These are phyloP conservation scores for Colletotrichum aenigma DNA, from an alignment of 2,329 filamentous ascomycete genomes.

Conservation along the genomic window DNA sequence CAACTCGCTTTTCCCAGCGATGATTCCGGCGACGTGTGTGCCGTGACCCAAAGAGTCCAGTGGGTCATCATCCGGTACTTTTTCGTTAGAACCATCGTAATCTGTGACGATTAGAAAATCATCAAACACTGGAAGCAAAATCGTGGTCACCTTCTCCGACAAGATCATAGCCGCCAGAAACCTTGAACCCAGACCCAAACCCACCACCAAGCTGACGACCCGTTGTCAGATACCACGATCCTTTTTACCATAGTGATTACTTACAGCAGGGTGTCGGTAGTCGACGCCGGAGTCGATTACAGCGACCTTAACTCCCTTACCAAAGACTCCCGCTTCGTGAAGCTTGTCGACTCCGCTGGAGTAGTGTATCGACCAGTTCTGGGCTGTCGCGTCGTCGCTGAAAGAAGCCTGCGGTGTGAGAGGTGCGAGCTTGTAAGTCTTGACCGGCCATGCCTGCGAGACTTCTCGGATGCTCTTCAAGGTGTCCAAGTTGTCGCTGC, in stretches of 20 bases:
- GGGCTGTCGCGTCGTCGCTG: slow-evolving; percentile 22
- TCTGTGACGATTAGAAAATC: too few relatives aligned
- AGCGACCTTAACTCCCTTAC: slow-evolving; percentile 22
- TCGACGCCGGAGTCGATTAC: slow-evolving; percentile 24
- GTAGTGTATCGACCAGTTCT: slow-evolving; percentile 33
- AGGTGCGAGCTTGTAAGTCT: slow-evolving; percentile 23
- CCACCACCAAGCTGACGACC: too few relatives aligned
- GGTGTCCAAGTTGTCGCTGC: slow-evolving; percentile 35
- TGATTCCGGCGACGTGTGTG: slow-evolving; percentile 29
- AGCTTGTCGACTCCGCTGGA: slow-evolving; percentile 22
- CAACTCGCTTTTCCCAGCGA: slow-evolving; percentile 25
- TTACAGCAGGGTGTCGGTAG: slow-evolving; percentile 22
- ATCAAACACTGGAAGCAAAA: too few relatives aligned
- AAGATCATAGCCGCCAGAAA: slow-evolving; percentile 26
- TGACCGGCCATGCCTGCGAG: slow-evolving; percentile 26
- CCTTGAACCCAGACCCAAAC: slow-evolving; percentile 24
- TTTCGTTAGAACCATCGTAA: slow-evolving; percentile 11
- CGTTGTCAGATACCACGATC: too few relatives aligned
- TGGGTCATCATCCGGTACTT: slow-evolving; percentile 25
- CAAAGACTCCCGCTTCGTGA: slow-evolving; percentile 17
- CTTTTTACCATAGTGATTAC: too few relatives aligned
- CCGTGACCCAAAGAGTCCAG: slow-evolving; percentile 26
- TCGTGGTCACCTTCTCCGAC: slow-evolving; percentile 24
- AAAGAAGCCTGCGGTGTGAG: slow-evolving; percentile 7
- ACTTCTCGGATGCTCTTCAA: slow-evolving; percentile 23